Conservation (phyloP, 2,329 filamentous ascomycete genomes). For the Cyanodermella asteris region DNA sequence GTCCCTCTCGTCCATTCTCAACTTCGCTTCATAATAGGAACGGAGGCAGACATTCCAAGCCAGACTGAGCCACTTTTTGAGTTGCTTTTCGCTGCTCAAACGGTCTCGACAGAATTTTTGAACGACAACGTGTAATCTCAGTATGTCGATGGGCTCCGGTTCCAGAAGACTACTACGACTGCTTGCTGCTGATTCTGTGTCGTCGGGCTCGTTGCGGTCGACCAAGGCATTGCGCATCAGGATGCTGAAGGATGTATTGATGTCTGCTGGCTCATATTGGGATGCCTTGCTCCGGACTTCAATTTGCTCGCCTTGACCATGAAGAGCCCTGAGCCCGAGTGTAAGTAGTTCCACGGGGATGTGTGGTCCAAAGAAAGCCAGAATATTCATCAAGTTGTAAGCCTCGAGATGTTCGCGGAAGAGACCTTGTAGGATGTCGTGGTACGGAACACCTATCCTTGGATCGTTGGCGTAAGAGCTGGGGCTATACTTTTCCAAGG, state of each 20-base stretch:
- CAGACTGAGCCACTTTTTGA: constrained; percentile 21
- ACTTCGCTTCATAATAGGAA: constrained; percentile 20
- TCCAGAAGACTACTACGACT: constrained; percentile 7
- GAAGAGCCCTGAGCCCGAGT: constrained; percentile 24
- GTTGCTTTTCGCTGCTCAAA: constrained; percentile 18
- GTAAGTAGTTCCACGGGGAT: constrained; percentile 44
- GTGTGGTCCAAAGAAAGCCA: constrained; percentile 43
- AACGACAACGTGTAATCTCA: constrained; percentile 26
- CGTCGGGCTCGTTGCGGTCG: constrained; percentile 8
- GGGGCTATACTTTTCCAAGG: constrained; percentile 36
- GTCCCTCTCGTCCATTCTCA: constrained; percentile 17
- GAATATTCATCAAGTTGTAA: constrained; percentile 40
- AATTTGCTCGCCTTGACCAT: constrained; percentile 16
- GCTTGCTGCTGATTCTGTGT: constrained; percentile 4
- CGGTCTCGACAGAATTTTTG: constrained; percentile 26
- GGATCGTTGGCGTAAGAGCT: constrained; percentile 33
- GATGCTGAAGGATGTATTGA: constrained; percentile 23
- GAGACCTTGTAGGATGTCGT: constrained; percentile 26
- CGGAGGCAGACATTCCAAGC: constrained; percentile 19
- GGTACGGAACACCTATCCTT: constrained; percentile 27
- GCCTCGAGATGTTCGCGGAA: constrained; percentile 26
- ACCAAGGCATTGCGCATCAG: constrained; percentile 24
- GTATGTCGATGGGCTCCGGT: constrained; percentile 17
- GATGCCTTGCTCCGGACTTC: constrained; percentile 15
- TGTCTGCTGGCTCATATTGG: constrained; percentile 14